Conservation (phyloP, 768 basidiomycete species). For the Amyloporia xantha region DNA sequence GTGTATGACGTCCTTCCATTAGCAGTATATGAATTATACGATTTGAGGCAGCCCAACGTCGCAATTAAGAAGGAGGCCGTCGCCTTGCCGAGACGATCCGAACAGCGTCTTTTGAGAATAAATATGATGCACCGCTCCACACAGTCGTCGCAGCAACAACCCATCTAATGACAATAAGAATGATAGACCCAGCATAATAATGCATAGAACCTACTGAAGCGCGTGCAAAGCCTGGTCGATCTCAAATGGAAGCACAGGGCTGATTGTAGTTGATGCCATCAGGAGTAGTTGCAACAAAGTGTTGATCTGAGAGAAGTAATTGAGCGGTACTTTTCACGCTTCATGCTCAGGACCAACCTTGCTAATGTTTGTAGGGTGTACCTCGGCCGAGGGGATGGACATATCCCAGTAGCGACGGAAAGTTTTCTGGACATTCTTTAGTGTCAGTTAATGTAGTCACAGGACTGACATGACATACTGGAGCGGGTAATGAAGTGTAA, state of each 20-base stretch:
- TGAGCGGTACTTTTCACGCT: conserved; percentile 25
- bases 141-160: conserved; percentile 86
- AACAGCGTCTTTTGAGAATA: conserved; percentile 71
- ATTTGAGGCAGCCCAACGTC: not conserved
- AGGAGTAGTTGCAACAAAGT: conserved; percentile 86
- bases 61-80: not conserved
- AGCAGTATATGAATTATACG: not conserved
- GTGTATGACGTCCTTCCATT: not conserved
- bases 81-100: conserved; percentile 32
- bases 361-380: conserved; percentile 88
- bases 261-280: conserved; percentile 85
- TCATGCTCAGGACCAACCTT: conserved; percentile 45
- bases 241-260: conserved; percentile 65
- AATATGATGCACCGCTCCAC: conserved; percentile 83
- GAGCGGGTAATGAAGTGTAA: conserved; percentile 81
- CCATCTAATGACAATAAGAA: too few species aligned
- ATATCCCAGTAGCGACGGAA: conserved; percentile 94
- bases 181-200: too few species aligned
- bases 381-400: conserved; percentile 91
- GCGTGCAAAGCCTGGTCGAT: conserved; percentile 48
- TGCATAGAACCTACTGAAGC: conserved; percentile 78
- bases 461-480: conserved; percentile 44
- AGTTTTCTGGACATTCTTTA: conserved; percentile 78
- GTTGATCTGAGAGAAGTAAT: conserved; percentile 56
- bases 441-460: not conserved